Evolutionary conservation across 257 asterid species (phyloP).

Genomic region (Avicennia marina): DNA sequence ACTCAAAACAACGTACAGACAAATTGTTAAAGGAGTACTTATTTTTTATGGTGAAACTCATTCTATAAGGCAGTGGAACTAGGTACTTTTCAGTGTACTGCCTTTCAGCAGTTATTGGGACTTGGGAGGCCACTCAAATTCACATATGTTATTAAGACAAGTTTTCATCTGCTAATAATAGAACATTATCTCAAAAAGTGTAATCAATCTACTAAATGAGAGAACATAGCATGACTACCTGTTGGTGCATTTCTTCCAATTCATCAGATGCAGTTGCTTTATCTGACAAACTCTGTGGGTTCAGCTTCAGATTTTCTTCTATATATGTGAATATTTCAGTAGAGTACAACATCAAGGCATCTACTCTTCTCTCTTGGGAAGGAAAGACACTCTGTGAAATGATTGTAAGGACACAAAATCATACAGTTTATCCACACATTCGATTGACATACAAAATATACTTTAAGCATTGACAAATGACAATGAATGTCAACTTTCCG

Average conservation of each 20-base stretch:
- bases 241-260: conserved; percentile 88
- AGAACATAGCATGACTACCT: conserved; percentile 44
- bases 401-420: conserved; percentile 12
- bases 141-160: not conserved
- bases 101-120: conserved; percentile 8
- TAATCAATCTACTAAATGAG: conserved; percentile 14
- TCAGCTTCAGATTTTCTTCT: conserved; percentile 88
- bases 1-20: no score
- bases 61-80: conserved; percentile 5
- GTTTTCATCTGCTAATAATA: conserved; percentile 1
- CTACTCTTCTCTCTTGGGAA: conserved; percentile 78
- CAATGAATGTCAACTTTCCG: not conserved
- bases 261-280: conserved; percentile 88
- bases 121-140: no score
- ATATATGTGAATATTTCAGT: conserved; percentile 68
- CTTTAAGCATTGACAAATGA: not conserved
- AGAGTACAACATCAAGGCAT: conserved; percentile 74
- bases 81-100: not conserved
- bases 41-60: no score
- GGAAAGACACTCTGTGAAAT: conserved; percentile 80
- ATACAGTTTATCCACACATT: conserved; percentile 14
- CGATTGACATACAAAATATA: not conserved
- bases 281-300: conserved; percentile 87
- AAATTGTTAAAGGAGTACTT: no score
- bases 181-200: conserved; percentile 6